Evolutionary conservation across 2,329 filamentous ascomycete species (phyloP).

Genomic region (Stenocarpella maydis): DNA sequence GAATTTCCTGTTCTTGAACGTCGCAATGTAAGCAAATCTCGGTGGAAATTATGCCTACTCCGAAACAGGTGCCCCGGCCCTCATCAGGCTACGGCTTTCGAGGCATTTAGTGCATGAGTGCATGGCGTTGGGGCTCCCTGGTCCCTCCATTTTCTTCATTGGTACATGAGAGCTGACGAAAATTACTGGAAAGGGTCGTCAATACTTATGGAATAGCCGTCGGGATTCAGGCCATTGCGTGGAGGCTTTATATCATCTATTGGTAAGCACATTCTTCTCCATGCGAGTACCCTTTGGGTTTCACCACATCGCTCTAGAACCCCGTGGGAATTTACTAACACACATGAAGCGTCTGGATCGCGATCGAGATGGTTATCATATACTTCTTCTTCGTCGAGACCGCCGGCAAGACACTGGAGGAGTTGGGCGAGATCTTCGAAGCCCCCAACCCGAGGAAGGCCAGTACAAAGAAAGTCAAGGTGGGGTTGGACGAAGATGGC

Average conservation of each 20-base stretch:
- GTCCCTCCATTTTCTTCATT: not conserved
- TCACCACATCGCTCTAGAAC: not conserved
- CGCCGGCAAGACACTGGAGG: constrained; percentile 44
- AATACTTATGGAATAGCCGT: constrained; percentile 55
- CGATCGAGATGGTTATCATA: constrained; percentile 50
- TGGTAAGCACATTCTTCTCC: constrained; percentile 33
- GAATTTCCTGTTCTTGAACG: constrained; percentile 51
- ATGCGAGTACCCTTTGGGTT: not conserved
- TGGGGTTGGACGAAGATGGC: constrained; percentile 32
- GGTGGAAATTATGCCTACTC: too few species aligned
- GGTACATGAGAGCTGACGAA: not conserved
- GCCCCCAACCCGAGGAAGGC: constrained; percentile 30
- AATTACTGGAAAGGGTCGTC: constrained; percentile 43
- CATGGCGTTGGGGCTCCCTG: too few species aligned
- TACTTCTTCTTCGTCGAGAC: constrained; percentile 60
- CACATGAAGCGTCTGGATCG: constrained; percentile 45
- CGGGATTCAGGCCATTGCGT: constrained; percentile 55
- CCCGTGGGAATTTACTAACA: not conserved
- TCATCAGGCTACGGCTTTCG: not conserved
- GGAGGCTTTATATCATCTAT: constrained; percentile 60
- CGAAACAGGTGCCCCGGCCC: not conserved
- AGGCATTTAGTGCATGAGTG: not conserved
- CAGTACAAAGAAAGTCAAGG: constrained; percentile 32
- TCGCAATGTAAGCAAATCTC: constrained; percentile 43
- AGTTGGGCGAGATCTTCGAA: constrained; percentile 32